A percentile compares a stretch with the other conserved stretches of the same genome.
Evolutionary conservation across 2,329 filamentous ascomycete genomes (phyloP).

Genomic region (Neofusicoccum sp.): DNA sequence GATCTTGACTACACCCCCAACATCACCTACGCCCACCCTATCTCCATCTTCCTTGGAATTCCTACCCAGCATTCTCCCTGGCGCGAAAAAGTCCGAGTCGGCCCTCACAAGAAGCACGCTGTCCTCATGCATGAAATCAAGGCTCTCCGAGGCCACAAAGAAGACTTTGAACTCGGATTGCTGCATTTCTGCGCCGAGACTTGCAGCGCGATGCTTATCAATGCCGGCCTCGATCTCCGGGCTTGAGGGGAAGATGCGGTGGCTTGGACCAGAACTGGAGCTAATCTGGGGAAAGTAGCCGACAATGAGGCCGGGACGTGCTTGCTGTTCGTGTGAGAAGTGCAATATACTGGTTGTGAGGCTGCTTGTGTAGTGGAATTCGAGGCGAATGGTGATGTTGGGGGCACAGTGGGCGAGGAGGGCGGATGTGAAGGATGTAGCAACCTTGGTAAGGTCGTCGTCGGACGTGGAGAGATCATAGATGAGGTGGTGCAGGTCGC

Average conservation of each 20-base stretch:
- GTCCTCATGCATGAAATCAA: not conserved
- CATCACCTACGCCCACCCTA: too few species aligned
- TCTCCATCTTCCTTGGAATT: too few species aligned
- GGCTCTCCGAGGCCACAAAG: not conserved
- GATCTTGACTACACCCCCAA: not conserved
- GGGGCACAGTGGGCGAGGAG: too few species aligned
- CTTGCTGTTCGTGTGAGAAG: not conserved
- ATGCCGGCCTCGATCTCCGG: not conserved
- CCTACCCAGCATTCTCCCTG: not conserved
- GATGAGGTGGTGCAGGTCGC: too few species aligned
- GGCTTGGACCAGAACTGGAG: too few species aligned
- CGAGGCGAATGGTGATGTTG: not conserved
- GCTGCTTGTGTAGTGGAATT: not conserved
- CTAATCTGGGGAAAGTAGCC: not conserved
- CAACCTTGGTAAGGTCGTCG: too few species aligned
- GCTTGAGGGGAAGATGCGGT: not conserved
- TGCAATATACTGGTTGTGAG: not conserved
- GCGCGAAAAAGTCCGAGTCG: not conserved
- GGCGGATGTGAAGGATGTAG: too few species aligned
- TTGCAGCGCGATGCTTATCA: not conserved
- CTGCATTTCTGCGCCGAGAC: not conserved
- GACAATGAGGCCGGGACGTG: not conserved
- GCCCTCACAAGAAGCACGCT: not conserved
- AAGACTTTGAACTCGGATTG: not conserved
- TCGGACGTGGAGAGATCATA: too few species aligned